These are phyloP conservation scores for Salvia hispanica DNA, from an alignment of 257 asterid species.

Conservation along the genomic window DNA sequence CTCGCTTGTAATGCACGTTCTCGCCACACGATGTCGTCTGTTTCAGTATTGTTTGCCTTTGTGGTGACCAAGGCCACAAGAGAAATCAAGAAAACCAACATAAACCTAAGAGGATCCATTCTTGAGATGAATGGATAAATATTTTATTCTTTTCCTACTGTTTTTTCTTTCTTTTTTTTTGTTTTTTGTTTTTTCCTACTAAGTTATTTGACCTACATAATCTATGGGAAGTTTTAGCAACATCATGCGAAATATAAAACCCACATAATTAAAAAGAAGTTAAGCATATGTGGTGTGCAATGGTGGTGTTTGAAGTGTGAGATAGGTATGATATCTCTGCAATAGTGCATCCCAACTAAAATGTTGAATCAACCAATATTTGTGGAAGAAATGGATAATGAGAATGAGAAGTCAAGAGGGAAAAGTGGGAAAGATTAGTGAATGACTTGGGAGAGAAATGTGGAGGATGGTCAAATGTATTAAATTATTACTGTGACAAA, in stretches of 20 bases:
- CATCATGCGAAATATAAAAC: constrained; percentile 5
- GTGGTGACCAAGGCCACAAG: constrained; percentile 23
- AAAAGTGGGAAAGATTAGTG: constrained; percentile 32
- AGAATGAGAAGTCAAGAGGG: constrained; percentile 39
- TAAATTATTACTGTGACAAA: too few species aligned
- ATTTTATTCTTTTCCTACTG: background rate
- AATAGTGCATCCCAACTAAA: background rate
- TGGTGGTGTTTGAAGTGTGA: background rate
- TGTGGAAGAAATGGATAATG: constrained; percentile 18
- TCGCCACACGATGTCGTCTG: constrained; percentile 40
- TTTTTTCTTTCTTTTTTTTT: background rate
- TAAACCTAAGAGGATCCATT: constrained; percentile 39
- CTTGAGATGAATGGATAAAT: background rate
- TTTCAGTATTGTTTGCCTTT: constrained; percentile 22
- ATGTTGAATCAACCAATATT: background rate
- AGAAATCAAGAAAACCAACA: constrained; percentile 30
- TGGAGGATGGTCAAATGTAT: constrained; percentile 21
- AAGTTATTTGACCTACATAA: background rate
- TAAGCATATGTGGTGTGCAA: constrained; percentile 21
- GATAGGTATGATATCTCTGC: background rate
- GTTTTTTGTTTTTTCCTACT: background rate
- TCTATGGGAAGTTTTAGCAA: background rate
- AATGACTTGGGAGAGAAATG: constrained; percentile 17
- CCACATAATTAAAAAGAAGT: background rate
- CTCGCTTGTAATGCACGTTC: constrained; percentile 43